Conservation (phyloP, 768 basidiomycete species). For the Collybiopsis luxurians region DNA sequence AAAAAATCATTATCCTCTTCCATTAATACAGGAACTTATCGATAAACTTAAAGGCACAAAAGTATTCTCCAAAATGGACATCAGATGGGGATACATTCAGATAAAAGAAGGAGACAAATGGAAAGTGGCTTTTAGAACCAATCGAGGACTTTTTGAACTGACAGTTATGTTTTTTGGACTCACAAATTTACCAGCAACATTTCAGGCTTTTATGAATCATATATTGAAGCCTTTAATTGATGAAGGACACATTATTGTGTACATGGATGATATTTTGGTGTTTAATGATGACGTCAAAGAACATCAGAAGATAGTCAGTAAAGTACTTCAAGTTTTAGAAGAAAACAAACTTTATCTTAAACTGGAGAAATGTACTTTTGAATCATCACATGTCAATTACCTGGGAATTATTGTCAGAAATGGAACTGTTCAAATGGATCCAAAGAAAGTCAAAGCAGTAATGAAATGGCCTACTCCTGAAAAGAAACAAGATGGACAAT, state of each 20-base stretch:
- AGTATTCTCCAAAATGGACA: no score
- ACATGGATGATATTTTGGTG: constrained; percentile 30
- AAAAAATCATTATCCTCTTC: constrained; percentile 31
- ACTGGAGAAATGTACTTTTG: constrained; percentile 25
- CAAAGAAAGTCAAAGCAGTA: constrained; percentile 34
- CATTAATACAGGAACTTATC: constrained; percentile 29
- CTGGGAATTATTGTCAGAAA: no score
- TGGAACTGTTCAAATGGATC: constrained; percentile 27
- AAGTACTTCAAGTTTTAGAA: constrained; percentile 13
- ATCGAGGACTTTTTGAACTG: constrained; percentile 35
- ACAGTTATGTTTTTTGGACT: constrained; percentile 41
- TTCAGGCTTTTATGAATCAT: no score
- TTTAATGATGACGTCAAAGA: constrained; percentile 9
- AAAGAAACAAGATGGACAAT: constrained; percentile 29
- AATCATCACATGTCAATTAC: no score
- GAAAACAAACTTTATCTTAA: constrained; percentile 20
- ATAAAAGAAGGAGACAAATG: constrained; percentile 40
- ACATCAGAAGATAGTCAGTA: constrained; percentile 19
- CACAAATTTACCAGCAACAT: constrained; percentile 29
- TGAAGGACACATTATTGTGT: constrained; percentile 26
- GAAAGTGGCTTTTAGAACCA: constrained; percentile 40
- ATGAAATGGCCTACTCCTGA: constrained; percentile 40
- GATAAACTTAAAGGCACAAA: no score
- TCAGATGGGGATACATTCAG: constrained; percentile 38
- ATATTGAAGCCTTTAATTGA: no score